Conservation (phyloP, 176 grass and related monocot genomes). For the Avena eriantha region DNA sequence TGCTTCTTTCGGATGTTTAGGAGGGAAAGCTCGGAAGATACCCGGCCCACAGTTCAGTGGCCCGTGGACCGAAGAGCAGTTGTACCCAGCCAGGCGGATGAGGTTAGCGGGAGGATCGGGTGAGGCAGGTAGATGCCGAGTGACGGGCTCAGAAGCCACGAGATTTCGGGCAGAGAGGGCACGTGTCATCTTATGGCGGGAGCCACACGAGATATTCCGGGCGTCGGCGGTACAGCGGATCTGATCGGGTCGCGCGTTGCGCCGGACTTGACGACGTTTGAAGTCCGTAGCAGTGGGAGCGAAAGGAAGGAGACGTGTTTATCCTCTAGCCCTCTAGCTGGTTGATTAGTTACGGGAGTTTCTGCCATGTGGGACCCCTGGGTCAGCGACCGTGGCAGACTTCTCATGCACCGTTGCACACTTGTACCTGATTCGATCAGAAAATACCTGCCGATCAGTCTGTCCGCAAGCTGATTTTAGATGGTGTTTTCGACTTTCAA, state of each 20-base stretch:
- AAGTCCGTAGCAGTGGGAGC: conserved; percentile 33
- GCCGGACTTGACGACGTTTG: conserved; percentile 36
- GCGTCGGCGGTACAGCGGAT: background rate
- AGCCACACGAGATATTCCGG: background rate
- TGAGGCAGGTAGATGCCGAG: background rate
- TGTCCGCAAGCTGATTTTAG: too few species aligned
- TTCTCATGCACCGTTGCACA: background rate
- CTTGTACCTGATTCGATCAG: too few species aligned
- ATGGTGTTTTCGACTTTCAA: too few species aligned
- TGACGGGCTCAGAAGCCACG: background rate
- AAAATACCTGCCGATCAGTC: too few species aligned
- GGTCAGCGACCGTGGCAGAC: background rate
- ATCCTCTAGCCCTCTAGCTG: background rate
- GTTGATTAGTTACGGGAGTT: background rate
- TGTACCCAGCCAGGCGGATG: background rate
- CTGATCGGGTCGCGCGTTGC: background rate
- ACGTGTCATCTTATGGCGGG: background rate
- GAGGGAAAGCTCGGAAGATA: background rate
- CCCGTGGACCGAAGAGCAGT: background rate
- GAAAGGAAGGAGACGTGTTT: background rate
- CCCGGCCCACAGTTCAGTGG: background rate
- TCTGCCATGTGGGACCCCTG: background rate
- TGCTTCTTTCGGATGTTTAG: background rate
- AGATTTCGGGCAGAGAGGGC: background rate
- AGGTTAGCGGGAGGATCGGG: conserved; percentile 4